Conservation (phyloP, 169 alveolate genomes). For the Cyclospora cayetanensis region DNA sequence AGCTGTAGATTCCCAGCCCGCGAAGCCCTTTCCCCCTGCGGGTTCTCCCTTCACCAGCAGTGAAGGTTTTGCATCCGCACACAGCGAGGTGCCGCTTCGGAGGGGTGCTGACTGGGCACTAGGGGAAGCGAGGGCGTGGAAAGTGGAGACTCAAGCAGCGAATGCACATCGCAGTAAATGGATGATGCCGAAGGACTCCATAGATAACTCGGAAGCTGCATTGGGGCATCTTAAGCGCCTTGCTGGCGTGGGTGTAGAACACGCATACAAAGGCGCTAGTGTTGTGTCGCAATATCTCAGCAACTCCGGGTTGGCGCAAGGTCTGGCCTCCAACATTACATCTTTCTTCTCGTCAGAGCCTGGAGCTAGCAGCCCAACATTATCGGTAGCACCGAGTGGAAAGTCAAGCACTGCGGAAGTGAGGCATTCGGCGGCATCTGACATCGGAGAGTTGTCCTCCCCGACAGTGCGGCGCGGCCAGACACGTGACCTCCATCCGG, state of each 20-base stretch:
- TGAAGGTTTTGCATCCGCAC: not conserved
- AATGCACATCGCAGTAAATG: not conserved
- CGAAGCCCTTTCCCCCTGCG: constrained; percentile 12
- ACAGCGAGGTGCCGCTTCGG: not conserved
- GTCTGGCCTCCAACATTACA: constrained; percentile 43
- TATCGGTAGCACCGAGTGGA: not conserved
- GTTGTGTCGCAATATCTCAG: constrained; percentile 44
- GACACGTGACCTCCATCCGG: too few species aligned
- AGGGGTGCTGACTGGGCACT: not conserved
- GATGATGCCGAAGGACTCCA: not conserved
- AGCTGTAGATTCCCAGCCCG: not conserved
- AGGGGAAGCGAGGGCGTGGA: not conserved
- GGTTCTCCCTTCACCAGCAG: not conserved
- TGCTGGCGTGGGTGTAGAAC: constrained; percentile 59
- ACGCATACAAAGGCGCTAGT: constrained; percentile 57
- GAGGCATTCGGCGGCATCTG: constrained; percentile 38
- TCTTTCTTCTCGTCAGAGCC: constrained; percentile 27
- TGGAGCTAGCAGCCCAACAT: constrained; percentile 5
- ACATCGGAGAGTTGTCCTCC: constrained; percentile 15
- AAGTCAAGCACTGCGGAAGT: not conserved
- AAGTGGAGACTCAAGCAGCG: too few species aligned
- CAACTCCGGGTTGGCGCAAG: constrained; percentile 38
- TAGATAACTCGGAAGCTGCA: constrained; percentile 37
- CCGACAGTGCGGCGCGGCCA: too few species aligned
- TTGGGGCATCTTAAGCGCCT: constrained; percentile 54